phyloP scores from a whole-genome alignment of 306 rosid species.

The Ammopiptanthus mongolicus region DNA sequence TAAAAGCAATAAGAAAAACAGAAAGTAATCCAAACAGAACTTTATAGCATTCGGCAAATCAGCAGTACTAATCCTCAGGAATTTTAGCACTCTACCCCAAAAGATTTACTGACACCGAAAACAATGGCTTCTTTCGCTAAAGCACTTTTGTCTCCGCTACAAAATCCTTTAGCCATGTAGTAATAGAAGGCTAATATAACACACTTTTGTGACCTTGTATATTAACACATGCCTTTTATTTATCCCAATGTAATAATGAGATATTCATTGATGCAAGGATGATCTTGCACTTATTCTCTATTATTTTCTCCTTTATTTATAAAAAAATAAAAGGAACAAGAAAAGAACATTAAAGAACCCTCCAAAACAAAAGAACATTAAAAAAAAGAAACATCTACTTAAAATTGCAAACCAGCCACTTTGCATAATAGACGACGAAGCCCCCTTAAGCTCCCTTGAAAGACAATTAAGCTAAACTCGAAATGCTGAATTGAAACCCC shows the following conservation, averaged over 20 bases:
- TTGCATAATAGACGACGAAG: neutral
- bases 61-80: neutral
- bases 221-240: neutral
- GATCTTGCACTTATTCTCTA: neutral
- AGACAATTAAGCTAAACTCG: no score
- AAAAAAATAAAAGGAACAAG: neutral
- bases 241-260: neutral
- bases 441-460: neutral
- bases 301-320: neutral
- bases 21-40: neutral
- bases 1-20: neutral
- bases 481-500: no score
- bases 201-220: neutral
- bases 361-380: neutral
- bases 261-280: neutral
- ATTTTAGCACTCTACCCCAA: neutral
- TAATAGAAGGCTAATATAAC: neutral
- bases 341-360: neutral
- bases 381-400: neutral
- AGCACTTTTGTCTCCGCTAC: neutral
- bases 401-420: neutral
- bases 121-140: neutral
- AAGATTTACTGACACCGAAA: neutral
- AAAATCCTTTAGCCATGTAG: neutral
- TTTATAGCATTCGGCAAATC: neutral